These are phyloP conservation scores for Aspergillus aculeatinus DNA, from an alignment of 2,329 filamentous ascomycete species.

Conservation along the genomic window DNA sequence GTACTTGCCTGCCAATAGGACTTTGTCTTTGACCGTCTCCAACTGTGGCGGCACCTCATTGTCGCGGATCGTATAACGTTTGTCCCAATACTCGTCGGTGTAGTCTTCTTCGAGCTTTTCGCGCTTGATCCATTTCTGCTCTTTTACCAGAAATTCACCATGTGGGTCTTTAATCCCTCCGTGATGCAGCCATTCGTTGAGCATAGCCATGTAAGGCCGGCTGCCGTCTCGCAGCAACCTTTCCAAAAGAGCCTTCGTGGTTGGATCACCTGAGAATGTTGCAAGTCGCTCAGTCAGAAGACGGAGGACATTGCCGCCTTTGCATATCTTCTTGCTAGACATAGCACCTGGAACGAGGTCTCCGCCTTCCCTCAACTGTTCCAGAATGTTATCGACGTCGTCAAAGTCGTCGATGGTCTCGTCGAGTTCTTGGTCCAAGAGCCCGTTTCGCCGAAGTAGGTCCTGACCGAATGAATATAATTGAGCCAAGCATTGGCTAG, in stretches of 20 bases:
- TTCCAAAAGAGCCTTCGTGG: constrained; percentile 77
- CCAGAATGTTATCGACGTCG: constrained; percentile 89
- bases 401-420: constrained; percentile 73
- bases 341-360: constrained; percentile 76
- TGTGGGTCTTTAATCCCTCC: constrained; percentile 94
- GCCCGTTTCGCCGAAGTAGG: constrained; percentile 79
- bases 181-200: constrained; percentile 98
- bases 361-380: constrained; percentile 82
- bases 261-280: constrained; percentile 89
- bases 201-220: constrained; percentile 93
- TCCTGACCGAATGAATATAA: constrained; percentile 85
- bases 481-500: constrained; percentile 86
- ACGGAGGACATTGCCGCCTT: constrained; percentile 92
- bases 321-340: constrained; percentile 86
- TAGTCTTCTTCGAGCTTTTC: constrained; percentile 94
- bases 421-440: constrained; percentile 71
- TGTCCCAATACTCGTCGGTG: constrained; percentile 99
- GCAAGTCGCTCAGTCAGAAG: constrained; percentile 81
- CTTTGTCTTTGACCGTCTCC: constrained; percentile 87
- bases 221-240: constrained; percentile 83
- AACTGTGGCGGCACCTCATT: constrained; percentile 89
- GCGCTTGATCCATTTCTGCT: constrained; percentile 90
- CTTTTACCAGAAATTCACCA: constrained; percentile 89
- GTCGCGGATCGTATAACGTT: constrained; percentile 90
- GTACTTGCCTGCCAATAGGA: constrained; percentile 93